A percentile compares a stretch with the other conserved stretches of the same genome.
These are phyloP conservation scores for Xylariales sp. DNA, from an alignment of 2,329 filamentous ascomycete genomes.

Conservation along the genomic window DNA sequence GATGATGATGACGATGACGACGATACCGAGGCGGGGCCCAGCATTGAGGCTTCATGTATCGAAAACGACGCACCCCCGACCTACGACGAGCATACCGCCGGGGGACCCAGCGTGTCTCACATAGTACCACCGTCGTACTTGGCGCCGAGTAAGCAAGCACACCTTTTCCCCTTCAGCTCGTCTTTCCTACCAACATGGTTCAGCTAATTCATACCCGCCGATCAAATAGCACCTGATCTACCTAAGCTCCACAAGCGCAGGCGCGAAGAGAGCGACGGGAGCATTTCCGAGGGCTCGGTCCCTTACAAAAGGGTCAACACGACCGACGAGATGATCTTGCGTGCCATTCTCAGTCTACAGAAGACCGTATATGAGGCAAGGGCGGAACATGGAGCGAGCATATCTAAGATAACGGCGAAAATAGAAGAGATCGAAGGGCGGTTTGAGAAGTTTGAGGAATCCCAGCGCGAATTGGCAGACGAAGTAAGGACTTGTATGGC, in stretches of 20 bases:
- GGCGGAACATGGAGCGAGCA: slow-evolving; percentile 9
- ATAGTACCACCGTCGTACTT: slow-evolving; percentile 14
- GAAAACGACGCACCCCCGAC: slow-evolving; percentile 19
- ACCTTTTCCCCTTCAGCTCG: neutral
- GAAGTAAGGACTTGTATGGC: slow-evolving; percentile 27
- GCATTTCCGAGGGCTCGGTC: neutral
- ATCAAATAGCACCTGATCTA: neutral
- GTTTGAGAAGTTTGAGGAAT: slow-evolving; percentile 26
- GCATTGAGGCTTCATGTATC: neutral
- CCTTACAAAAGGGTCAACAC: neutral
- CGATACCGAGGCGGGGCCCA: neutral
- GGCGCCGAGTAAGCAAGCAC: slow-evolving; percentile 14
- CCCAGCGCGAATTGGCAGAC: slow-evolving; percentile 20
- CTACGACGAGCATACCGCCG: slow-evolving; percentile 18
- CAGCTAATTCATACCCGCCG: neutral
- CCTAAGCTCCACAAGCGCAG: slow-evolving; percentile 18
- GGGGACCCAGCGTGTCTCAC: slow-evolving; percentile 10
- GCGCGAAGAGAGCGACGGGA: slow-evolving; percentile 4
- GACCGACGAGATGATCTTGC: slow-evolving; percentile 8
- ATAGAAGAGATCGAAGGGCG: slow-evolving; percentile 26
- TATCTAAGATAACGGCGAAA: slow-evolving; percentile 26
- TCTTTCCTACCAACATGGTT: neutral
- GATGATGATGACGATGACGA: neutral
- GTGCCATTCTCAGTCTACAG: slow-evolving; percentile 23
- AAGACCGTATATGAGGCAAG: slow-evolving; percentile 14